Evolutionary conservation across 345 rosid genomes (phyloP).

Genomic region (Eucalyptus tenuipes): DNA sequence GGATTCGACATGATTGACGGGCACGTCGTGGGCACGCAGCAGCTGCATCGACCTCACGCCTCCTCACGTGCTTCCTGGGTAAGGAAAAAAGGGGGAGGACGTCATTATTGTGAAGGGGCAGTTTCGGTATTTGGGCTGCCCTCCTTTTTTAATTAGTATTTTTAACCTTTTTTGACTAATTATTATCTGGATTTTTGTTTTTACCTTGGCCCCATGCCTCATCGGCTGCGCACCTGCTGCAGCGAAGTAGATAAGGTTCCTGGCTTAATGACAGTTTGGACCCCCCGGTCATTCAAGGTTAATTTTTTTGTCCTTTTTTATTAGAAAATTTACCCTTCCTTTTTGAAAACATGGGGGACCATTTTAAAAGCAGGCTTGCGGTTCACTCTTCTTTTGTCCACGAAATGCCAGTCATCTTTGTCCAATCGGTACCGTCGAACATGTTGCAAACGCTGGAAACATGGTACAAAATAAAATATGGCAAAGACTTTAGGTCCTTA

Average conservation of each 20-base stretch:
- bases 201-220: not conserved
- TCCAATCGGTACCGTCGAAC: not conserved
- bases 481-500: not conserved
- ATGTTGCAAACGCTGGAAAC: not conserved
- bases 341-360: not conserved
- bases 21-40: not conserved
- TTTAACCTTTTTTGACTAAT: not conserved
- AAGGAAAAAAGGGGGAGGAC: not conserved
- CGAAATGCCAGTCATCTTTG: not conserved
- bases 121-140: not conserved
- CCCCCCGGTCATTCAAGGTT: not conserved
- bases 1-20: not conserved
- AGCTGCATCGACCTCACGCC: not conserved
- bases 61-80: not conserved
- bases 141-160: not conserved
- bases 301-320: not conserved
- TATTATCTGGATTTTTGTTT: not conserved
- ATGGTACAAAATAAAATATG: not conserved
- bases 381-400: not conserved
- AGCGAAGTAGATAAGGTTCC: not conserved
- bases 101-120: constrained; percentile 4
- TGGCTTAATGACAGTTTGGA: not conserved
- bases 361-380: not conserved
- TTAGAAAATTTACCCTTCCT: not conserved
- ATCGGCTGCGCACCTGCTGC: not conserved